Percentiles rank a stretch among this genome's conserved stretches.
Evolutionary conservation across 1,284 basidiomycete genomes (phyloP).

Genomic region (Chalciporus sp.): DNA sequence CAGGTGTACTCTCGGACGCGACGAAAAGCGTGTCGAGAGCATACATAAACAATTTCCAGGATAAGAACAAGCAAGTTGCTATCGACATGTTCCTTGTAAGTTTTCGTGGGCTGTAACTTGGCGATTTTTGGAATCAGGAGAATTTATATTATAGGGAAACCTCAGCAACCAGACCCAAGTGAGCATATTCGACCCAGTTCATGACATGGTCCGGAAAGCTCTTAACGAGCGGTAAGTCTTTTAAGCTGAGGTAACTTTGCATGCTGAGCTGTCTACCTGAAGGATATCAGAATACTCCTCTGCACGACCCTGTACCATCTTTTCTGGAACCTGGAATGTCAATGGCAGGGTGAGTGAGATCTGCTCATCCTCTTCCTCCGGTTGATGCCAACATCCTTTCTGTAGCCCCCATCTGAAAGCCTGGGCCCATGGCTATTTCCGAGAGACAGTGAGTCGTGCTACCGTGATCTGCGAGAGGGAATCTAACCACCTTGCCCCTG

Average conservation of each 20-base stretch:
- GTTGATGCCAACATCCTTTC: constrained; percentile 13
- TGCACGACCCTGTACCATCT: constrained; percentile 72
- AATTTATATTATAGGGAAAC: constrained; percentile 67
- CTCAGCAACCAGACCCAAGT: constrained; percentile 87
- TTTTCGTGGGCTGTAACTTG: not conserved
- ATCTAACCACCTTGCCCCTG: constrained; percentile 11
- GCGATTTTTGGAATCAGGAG: not conserved
- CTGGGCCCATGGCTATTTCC: constrained; percentile 92
- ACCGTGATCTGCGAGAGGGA: not conserved
- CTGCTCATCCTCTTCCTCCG: constrained; percentile 6
- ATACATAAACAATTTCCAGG: constrained; percentile 98
- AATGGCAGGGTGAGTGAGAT: constrained; percentile 74
- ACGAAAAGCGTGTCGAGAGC: constrained; percentile 95
- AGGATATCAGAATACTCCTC: constrained; percentile 88
- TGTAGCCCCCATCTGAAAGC: constrained; percentile 77
- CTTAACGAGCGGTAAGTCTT: constrained; percentile 61
- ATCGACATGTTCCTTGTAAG: constrained; percentile 93
- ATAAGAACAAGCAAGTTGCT: constrained; percentile 91
- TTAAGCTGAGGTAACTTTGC: not conserved
- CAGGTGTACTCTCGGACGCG: constrained; percentile 89
- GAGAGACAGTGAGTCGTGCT: constrained; percentile 55
- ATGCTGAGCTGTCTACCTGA: constrained; percentile 6
- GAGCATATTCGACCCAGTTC: constrained; percentile 92
- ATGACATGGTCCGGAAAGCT: constrained; percentile 79
- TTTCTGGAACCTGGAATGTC: constrained; percentile 94